These are phyloP conservation scores for Akanthomyces uredinophilus DNA, from an alignment of 2,329 filamentous ascomycete genomes.

Conservation along the genomic window DNA sequence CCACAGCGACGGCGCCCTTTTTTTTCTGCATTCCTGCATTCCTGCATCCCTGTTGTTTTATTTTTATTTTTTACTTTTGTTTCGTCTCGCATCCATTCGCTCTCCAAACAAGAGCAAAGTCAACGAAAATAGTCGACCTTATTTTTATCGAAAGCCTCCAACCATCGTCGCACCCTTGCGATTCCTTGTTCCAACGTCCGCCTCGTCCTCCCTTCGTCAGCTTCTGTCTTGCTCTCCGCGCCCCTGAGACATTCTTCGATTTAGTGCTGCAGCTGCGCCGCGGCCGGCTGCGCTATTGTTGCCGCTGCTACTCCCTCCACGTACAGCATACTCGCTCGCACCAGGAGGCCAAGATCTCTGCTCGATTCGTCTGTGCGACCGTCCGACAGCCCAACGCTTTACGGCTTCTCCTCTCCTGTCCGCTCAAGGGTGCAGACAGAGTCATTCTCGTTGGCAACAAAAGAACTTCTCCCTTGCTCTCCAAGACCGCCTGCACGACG, in stretches of 20 bases:
- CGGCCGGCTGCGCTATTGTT: no score
- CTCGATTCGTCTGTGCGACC: neutral
- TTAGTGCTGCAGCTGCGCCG: neutral
- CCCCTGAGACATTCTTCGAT: neutral
- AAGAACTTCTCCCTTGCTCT: neutral
- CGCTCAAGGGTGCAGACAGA: neutral
- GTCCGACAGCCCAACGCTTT: neutral
- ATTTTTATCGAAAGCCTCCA: neutral
- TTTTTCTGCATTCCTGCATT: neutral
- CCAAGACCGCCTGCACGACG: neutral
- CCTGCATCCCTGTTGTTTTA: no score
- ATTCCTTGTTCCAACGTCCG: neutral
- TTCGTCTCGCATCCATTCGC: neutral
- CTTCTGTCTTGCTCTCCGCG: neutral
- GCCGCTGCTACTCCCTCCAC: neutral
- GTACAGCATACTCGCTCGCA: neutral
- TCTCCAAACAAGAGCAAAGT: neutral
- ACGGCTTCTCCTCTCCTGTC: neutral
- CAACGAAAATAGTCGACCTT: no score
- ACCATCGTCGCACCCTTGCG: slow-evolving; percentile 1
- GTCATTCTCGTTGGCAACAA: neutral
- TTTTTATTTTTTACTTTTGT: neutral
- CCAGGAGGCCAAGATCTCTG: neutral
- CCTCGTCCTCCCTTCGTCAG: neutral
- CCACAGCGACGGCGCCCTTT: neutral